Evolutionary conservation across 495 filamentous ascomycete species (phyloP).

Genomic region (Aspergillus conjunctus): DNA sequence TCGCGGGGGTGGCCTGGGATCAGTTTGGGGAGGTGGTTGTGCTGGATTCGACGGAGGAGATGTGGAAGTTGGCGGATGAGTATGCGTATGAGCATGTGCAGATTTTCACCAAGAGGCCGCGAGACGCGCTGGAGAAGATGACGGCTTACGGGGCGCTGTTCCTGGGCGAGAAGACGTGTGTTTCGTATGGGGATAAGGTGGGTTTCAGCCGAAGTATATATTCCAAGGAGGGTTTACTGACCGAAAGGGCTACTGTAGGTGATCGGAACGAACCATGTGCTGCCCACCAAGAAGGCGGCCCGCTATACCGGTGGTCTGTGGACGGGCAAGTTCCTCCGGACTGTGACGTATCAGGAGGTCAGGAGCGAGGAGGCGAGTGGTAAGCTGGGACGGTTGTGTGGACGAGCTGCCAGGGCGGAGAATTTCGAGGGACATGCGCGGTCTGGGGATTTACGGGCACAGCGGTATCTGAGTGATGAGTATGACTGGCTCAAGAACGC

Average conservation of each 20-base stretch:
- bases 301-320: constrained; percentile 54
- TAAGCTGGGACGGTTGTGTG: constrained; percentile 53
- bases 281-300: constrained; percentile 51
- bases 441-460: constrained; percentile 50
- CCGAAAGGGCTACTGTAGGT: constrained; percentile 28
- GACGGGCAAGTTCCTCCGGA: constrained; percentile 56
- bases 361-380: constrained; percentile 45
- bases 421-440: constrained; percentile 57
- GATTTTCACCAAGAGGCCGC: constrained; percentile 50
- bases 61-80: constrained; percentile 52
- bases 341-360: constrained; percentile 57
- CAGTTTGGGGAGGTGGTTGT: constrained; percentile 52
- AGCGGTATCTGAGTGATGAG: constrained; percentile 43
- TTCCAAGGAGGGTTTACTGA: neutral
- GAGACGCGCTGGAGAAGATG: constrained; percentile 55
- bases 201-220: neutral
- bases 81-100: constrained; percentile 58
- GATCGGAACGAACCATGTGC: constrained; percentile 58
- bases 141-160: constrained; percentile 54
- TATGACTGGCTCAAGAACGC: constrained; percentile 42
- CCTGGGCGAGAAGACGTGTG: constrained; percentile 56
- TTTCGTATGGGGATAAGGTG: constrained; percentile 52
- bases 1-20: constrained; percentile 49
- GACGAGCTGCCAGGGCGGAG: constrained; percentile 52
- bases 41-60: constrained; percentile 47